A percentile compares a stretch with the other conserved stretches of the same genome.
phyloP scores from a whole-genome alignment of 495 filamentous ascomycete genomes.

The Acidiella bohemica region DNA sequence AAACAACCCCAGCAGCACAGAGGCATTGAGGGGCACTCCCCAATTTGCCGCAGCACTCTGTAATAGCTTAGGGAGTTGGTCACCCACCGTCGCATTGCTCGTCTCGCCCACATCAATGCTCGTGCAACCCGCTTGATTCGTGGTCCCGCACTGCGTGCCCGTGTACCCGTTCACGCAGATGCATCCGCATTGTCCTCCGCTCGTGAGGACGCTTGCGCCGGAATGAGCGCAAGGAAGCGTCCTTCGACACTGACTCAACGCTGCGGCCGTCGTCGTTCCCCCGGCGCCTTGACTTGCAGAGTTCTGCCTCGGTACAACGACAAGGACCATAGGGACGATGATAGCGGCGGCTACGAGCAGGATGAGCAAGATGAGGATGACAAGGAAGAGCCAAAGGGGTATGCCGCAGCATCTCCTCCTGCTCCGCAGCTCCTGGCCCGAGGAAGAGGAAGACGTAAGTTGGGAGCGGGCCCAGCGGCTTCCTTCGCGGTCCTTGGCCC shows the following conservation, averaged over 20 bases:
- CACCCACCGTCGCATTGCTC: slow-evolving; percentile 63
- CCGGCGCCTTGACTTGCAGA: slow-evolving; percentile 25
- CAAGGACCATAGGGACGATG: slow-evolving; percentile 68
- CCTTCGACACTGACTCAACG: slow-evolving; percentile 6
- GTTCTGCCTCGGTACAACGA: slow-evolving; percentile 54
- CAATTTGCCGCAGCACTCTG: slow-evolving; percentile 50
- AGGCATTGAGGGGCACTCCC: slow-evolving; percentile 54
- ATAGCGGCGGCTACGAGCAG: slow-evolving; percentile 74
- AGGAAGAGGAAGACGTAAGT: slow-evolving; percentile 4
- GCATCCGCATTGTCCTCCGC: slow-evolving; percentile 56
- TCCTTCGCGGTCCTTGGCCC: slow-evolving; percentile 19
- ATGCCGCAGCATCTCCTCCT: slow-evolving; percentile 60
- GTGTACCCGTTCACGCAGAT: slow-evolving; percentile 78
- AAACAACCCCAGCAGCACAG: slow-evolving; percentile 60
- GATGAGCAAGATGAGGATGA: slow-evolving; percentile 53
- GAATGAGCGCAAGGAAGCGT: slow-evolving; percentile 57
- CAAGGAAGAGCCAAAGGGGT: slow-evolving; percentile 63
- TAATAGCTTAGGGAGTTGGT: slow-evolving; percentile 61
- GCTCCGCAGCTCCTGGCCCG: slow-evolving; percentile 2
- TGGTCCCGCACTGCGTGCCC: slow-evolving; percentile 54
- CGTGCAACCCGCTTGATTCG: slow-evolving; percentile 50
- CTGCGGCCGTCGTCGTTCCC: slow-evolving; percentile 26
- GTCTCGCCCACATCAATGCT: slow-evolving; percentile 41
- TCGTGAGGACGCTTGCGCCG: slow-evolving; percentile 55
- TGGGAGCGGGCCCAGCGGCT: too few species aligned